Conservation (phyloP, 257 asterid genomes). For the Solanum clarkiae region DNA sequence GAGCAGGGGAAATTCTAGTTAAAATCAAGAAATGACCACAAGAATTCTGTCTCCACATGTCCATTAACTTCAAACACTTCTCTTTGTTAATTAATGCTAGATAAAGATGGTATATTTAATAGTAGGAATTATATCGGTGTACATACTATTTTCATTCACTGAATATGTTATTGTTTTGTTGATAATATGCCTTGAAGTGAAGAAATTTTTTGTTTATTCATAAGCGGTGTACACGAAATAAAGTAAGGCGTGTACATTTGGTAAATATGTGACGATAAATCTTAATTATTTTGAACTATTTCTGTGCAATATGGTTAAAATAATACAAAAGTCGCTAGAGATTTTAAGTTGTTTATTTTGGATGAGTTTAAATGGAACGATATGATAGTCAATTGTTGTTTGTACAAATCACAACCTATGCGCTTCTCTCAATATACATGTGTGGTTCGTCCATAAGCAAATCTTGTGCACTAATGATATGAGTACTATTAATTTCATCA, state of each 20-base stretch:
- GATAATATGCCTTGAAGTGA: neutral
- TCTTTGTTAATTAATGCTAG: neutral
- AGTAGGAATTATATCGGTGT: fast-evolving
- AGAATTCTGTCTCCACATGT: neutral
- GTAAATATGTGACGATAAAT: neutral
- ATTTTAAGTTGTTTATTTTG: neutral
- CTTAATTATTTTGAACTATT: neutral
- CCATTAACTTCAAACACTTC: neutral
- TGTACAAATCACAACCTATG: neutral
- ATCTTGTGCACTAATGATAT: neutral
- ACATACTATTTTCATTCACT: no score
- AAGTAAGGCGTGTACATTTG: neutral
- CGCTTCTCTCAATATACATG: neutral
- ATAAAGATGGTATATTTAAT: neutral
- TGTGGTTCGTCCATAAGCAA: neutral
- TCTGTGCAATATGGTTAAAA: no score
- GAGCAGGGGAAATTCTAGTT: neutral
- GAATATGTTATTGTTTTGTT: neutral
- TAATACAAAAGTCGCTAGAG: neutral
- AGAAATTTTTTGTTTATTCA: neutral
- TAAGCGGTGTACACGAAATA: neutral
- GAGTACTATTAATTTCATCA: no score
- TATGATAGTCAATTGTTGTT: neutral
- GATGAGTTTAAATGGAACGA: neutral
- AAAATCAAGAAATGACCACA: neutral